Conservation (phyloP, 179 eudicot genomes). For the Corrigiola litoralis region DNA sequence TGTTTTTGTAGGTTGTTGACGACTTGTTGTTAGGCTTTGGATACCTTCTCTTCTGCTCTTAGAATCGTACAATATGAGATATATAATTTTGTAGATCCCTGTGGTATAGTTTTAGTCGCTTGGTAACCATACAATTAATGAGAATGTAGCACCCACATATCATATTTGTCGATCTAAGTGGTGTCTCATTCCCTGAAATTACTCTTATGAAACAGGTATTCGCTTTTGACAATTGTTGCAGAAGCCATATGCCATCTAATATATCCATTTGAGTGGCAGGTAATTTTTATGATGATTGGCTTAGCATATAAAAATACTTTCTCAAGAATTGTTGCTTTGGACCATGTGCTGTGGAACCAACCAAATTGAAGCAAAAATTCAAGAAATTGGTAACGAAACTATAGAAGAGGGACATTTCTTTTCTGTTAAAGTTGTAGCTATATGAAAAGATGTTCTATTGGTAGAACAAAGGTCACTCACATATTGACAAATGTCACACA, state of each 20-base stretch:
- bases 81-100: no score
- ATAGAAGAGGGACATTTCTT: no score
- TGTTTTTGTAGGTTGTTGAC: no score
- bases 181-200: no score
- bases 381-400: not conserved
- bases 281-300: slow-evolving; percentile 17
- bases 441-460: no score
- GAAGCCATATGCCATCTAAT: slow-evolving; percentile 87
- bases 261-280: slow-evolving; percentile 96
- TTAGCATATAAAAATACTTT: not conserved
- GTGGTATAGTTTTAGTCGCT: no score
- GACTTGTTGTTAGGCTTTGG: no score
- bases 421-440: no score
- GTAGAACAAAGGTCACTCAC: no score
- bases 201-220: slow-evolving; percentile 45
- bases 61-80: no score
- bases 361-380: not conserved
- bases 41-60: no score
- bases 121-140: not conserved
- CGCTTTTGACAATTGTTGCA: slow-evolving; percentile 74
- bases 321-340: not conserved
- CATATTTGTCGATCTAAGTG: not conserved
- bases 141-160: not conserved
- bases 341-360: not conserved
- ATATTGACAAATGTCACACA: no score